These are phyloP conservation scores for Umbelopsis ramanniana DNA, from an alignment of 192 early-diverging fungal genomes.

Conservation along the genomic window DNA sequence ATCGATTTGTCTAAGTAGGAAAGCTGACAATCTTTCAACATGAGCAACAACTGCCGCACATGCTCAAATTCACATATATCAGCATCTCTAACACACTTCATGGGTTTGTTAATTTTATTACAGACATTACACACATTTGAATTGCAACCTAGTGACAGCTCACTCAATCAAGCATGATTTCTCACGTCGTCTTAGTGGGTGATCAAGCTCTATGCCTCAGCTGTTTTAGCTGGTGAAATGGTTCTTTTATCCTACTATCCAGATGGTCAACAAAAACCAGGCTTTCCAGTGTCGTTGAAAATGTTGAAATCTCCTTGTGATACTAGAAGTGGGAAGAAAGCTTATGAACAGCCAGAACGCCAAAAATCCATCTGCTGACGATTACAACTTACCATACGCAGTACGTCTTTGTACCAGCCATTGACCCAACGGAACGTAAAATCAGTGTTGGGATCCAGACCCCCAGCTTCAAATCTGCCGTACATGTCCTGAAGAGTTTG, in stretches of 20 bases:
- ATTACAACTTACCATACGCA: conserved; percentile 63
- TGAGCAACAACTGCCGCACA: too few relatives aligned
- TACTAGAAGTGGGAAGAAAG: conserved; percentile 51
- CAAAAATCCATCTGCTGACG: background rate
- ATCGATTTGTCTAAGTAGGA: too few relatives aligned
- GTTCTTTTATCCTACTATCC: conserved; percentile 49
- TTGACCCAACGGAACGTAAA: conserved; percentile 64
- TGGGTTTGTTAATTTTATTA: too few relatives aligned
- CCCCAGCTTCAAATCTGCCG: conserved; percentile 26
- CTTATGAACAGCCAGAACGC: conserved; percentile 17
- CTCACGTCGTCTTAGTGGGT: too few relatives aligned
- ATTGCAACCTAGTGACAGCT: too few relatives aligned
- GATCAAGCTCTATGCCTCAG: background rate
- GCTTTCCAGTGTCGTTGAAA: conserved; percentile 62
- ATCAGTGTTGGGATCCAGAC: conserved; percentile 30
- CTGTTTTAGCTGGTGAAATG: conserved; percentile 32
- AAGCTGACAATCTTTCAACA: too few relatives aligned
- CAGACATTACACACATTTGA: too few relatives aligned
- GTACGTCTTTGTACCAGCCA: conserved; percentile 65
- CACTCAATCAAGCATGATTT: too few relatives aligned
- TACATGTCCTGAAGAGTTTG: conserved; percentile 51
- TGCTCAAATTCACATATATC: too few relatives aligned
- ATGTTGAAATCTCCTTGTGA: conserved; percentile 53
- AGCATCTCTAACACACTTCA: too few relatives aligned
- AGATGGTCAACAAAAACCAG: conserved; percentile 53